Evolutionary conservation across 2,329 filamentous ascomycete genomes (phyloP).

Genomic region (Xylaria sp.): DNA sequence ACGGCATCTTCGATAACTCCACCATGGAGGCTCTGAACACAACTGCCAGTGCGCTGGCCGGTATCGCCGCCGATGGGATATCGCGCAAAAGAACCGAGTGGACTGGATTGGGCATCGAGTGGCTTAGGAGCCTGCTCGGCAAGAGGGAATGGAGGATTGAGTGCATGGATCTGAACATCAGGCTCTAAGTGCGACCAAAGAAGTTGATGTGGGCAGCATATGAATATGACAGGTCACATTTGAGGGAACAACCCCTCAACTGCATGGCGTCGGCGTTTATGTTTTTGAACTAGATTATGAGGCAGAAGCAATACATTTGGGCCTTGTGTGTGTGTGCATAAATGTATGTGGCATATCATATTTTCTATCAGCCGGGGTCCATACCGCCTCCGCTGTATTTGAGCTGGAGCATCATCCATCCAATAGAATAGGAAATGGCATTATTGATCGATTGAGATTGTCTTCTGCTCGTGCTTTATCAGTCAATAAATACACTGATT

Average conservation of each 20-base stretch:
- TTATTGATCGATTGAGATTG: not conserved
- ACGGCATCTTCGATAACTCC: constrained; percentile 58
- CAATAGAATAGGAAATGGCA: not conserved
- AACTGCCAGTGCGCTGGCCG: constrained; percentile 74
- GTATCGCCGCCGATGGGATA: constrained; percentile 73
- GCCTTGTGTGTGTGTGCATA: constrained; percentile 15
- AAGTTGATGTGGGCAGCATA: constrained; percentile 10
- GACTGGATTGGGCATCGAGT: constrained; percentile 84
- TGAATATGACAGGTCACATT: constrained; percentile 28
- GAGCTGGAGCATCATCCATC: constrained; percentile 1
- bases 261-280: constrained; percentile 46
- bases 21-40: constrained; percentile 71
- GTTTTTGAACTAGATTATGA: constrained; percentile 36
- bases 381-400: not conserved
- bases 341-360: constrained; percentile 18
- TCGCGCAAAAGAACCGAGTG: constrained; percentile 69
- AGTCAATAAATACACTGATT: too few relatives aligned
- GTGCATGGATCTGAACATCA: constrained; percentile 88
- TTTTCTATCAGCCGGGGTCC: not conserved
- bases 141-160: constrained; percentile 90
- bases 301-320: constrained; percentile 25
- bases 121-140: constrained; percentile 84
- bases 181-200: constrained; percentile 64
- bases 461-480: not conserved
- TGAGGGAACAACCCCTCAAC: constrained; percentile 18